Evolutionary conservation across 495 filamentous ascomycete species (phyloP).

Genomic region (Aspergillus carlsbadensis): DNA sequence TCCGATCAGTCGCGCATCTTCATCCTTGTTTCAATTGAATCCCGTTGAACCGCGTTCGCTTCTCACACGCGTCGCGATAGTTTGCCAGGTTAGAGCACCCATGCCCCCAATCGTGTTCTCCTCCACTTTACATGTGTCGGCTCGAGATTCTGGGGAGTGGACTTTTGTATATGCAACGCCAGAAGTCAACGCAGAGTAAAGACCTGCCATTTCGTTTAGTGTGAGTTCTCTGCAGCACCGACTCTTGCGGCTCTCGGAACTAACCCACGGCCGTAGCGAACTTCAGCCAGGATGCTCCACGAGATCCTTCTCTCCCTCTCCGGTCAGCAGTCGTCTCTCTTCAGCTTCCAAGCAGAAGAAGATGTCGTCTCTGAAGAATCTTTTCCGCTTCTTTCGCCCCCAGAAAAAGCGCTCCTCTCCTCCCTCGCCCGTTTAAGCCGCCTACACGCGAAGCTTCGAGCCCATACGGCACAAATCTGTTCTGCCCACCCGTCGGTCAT

Average conservation of each 20-base stretch:
- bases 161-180: slow-evolving; percentile 45
- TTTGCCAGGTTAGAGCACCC: background rate
- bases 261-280: slow-evolving; percentile 23
- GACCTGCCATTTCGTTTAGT: slow-evolving; percentile 26
- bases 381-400: slow-evolving; percentile 63
- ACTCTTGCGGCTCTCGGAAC: slow-evolving; percentile 3
- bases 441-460: slow-evolving; percentile 68
- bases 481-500: slow-evolving; percentile 71
- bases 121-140: slow-evolving; percentile 46
- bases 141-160: slow-evolving; percentile 49
- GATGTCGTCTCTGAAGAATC: slow-evolving; percentile 38
- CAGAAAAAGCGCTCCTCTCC: slow-evolving; percentile 77
- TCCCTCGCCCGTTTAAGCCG: slow-evolving; percentile 73
- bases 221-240: slow-evolving; percentile 2
- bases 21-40: background rate
- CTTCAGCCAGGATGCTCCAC: slow-evolving; percentile 75
- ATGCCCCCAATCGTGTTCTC: background rate
- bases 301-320: slow-evolving; percentile 94
- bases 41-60: background rate
- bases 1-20: background rate
- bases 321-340: slow-evolving; percentile 85
- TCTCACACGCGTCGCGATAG: slow-evolving; percentile 14
- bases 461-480: slow-evolving; percentile 61
- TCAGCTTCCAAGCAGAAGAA: slow-evolving; percentile 47
- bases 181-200: slow-evolving; percentile 22